These are phyloP conservation scores for Spathaspora jeffriesii DNA, from an alignment of 1,139 yeast species.

Conservation along the genomic window DNA sequence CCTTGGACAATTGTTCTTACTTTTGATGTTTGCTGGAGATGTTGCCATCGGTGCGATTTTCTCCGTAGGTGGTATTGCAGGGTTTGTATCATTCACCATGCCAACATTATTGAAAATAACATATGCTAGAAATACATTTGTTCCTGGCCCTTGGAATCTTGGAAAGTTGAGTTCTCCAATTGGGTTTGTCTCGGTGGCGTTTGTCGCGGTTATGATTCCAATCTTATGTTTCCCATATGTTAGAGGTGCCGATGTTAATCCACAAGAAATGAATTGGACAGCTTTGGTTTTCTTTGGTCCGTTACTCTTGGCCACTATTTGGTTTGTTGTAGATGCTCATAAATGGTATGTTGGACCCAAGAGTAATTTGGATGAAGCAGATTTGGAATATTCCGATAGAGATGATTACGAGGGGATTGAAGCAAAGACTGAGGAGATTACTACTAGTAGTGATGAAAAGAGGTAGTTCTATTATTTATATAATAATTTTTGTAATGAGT, in stretches of 20 bases:
- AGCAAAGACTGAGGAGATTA: slow-evolving; percentile 10
- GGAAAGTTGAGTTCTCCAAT: slow-evolving; percentile 55
- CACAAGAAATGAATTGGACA: slow-evolving; percentile 70
- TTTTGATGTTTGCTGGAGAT: slow-evolving; percentile 67
- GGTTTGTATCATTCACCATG: slow-evolving; percentile 68
- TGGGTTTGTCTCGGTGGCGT: slow-evolving; percentile 35
- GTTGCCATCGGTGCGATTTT: slow-evolving; percentile 74
- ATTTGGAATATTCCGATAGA: slow-evolving; percentile 19
- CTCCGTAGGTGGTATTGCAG: slow-evolving; percentile 76
- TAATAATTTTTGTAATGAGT: slow-evolving; percentile 2
- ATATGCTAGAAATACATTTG: slow-evolving; percentile 53
- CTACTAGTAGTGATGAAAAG: slow-evolving; percentile 6
- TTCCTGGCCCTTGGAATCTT: slow-evolving; percentile 71
- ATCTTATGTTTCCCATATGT: slow-evolving; percentile 65
- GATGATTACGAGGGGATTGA: slow-evolving; percentile 10
- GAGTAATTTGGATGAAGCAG: slow-evolving; percentile 49
- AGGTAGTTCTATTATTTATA: not conserved
- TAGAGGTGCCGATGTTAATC: slow-evolving; percentile 46
- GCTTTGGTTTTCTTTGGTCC: slow-evolving; percentile 69
- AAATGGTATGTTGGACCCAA: slow-evolving; percentile 72
- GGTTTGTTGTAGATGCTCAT: slow-evolving; percentile 60
- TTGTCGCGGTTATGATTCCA: slow-evolving; percentile 64
- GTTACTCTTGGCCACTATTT: slow-evolving; percentile 49
- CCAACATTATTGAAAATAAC: slow-evolving; percentile 66
- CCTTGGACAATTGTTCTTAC: slow-evolving; percentile 57